Evolutionary conservation across 2,329 filamentous ascomycete genomes (phyloP).

Genomic region (Colletotrichum euphorbiae): DNA sequence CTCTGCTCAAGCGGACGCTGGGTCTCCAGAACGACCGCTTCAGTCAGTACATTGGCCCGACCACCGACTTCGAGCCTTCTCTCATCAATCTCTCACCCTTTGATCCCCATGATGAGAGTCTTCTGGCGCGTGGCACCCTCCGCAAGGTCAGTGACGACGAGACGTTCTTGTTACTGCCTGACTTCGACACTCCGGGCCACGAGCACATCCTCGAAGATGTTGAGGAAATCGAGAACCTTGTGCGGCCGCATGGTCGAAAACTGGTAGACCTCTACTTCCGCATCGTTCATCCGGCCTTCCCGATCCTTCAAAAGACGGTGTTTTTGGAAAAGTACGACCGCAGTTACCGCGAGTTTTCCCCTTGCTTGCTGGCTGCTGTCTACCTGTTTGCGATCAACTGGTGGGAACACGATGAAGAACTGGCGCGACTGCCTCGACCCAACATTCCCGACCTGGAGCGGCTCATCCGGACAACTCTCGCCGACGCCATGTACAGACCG

Average conservation of each 20-base stretch:
- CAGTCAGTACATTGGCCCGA: constrained; percentile 86
- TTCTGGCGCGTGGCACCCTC: constrained; percentile 75
- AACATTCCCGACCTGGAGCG: constrained; percentile 80
- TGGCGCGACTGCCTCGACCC: constrained; percentile 73
- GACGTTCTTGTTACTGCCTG: constrained; percentile 84
- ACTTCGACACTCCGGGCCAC: constrained; percentile 77
- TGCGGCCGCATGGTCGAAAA: constrained; percentile 80
- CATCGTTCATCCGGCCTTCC: constrained; percentile 83
- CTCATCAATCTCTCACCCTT: constrained; percentile 84
- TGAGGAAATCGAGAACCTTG: constrained; percentile 79
- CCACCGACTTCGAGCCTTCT: constrained; percentile 86
- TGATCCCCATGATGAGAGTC: constrained; percentile 84
- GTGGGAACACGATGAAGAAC: constrained; percentile 80
- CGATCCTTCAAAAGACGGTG: constrained; percentile 83
- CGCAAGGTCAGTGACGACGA: constrained; percentile 82
- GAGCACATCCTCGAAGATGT: constrained; percentile 76
- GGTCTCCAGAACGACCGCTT: constrained; percentile 83
- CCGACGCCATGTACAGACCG: constrained; percentile 82
- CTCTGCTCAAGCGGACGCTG: constrained; percentile 75
- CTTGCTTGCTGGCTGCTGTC: constrained; percentile 81
- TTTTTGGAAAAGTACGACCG: constrained; percentile 83
- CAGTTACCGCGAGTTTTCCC: constrained; percentile 79
- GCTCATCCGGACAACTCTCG: constrained; percentile 78
- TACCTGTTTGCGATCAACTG: constrained; percentile 90
- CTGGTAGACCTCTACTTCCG: constrained; percentile 86